Base-by-base conservation (phyloP, 2,329 filamentous ascomycete genomes). In the Sarocladiaceae sp. region DNA sequence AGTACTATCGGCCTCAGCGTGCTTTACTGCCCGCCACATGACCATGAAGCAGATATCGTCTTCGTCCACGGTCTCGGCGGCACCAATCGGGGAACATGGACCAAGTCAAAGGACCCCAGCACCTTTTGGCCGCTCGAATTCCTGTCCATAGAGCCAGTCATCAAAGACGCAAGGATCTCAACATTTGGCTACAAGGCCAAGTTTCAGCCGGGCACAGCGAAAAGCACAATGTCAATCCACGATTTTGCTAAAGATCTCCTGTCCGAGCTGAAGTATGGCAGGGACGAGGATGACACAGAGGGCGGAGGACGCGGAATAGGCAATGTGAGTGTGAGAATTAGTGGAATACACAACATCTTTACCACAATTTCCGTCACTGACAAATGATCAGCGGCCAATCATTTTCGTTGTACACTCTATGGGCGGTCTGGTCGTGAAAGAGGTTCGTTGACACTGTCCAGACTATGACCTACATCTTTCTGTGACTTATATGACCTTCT, bases 371-470 rank as follows among this genome's bases (percentile, higher is more conserved):
- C n/a, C n/a, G n/a, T n/a, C n/a, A n/a, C n/a, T 29, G 26, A 7
- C 26, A 13, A 7, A 13, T 29, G 9, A 7, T 9, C 10, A 21
- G 26, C 11, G 4, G 12, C 33, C 34, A 11, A 45, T 45, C n/a
- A 33, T 45, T 7, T 42, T 45, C 16, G 44, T 45, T 1, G 44
- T 23, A 10, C 44, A 45, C 29, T 43, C 39, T 19, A 43, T 43
- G 39, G 39, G 39, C 7, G 39, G 39, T 10, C 16, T 43, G 13
- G 39, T 43, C 13, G 39, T 31, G 6, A 43, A 43, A 16, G 29
- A 43, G 39, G 39, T 43, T 10, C 16, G 32, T 16, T n/a, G n/a
- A n/a, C n/a, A n/a, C n/a, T n/a, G n/a, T n/a, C n/a, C n/a, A n/a
- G n/a, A n/a, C n/a, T n/a, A n/a, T n/a, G n/a, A n/a, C n/a, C n/a